A percentile compares a stretch with the other conserved stretches of the same genome.
Conservation (phyloP, 306 rosid species). For the Glycine latifolia region DNA sequence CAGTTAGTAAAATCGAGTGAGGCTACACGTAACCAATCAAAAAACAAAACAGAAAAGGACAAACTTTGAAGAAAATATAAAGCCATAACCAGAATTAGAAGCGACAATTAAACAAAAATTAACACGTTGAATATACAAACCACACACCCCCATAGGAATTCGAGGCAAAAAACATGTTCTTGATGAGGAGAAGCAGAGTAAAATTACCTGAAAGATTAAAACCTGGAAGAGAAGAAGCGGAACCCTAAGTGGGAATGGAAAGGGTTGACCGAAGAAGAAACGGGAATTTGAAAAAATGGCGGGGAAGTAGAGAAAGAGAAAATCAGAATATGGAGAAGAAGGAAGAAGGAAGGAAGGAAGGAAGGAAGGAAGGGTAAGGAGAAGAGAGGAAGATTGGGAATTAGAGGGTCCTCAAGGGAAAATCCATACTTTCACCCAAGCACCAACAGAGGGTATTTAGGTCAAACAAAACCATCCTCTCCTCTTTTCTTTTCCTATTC, state of each 20-base stretch:
- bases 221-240: conserved; percentile 34
- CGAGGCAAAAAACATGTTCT: background rate
- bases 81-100: background rate
- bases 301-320: conserved; percentile 62
- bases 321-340: conserved; percentile 62
- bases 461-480: conserved; percentile 51
- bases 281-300: conserved; percentile 71
- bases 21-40: background rate
- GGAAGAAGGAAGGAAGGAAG: conserved; percentile 46
- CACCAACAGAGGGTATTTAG: conserved; percentile 70
- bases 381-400: conserved; percentile 67
- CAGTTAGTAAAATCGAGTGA: conserved; percentile 13
- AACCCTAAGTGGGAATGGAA: conserved; percentile 47
- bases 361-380: conserved; percentile 59
- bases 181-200: background rate
- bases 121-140: background rate
- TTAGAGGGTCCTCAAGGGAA: conserved; percentile 74
- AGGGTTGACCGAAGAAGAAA: conserved; percentile 44
- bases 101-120: background rate
- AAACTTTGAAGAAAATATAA: conserved; percentile 6
- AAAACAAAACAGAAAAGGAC: background rate
- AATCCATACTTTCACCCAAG: conserved; percentile 43
- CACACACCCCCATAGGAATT: background rate
- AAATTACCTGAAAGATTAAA: conserved; percentile 28
- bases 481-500: conserved; percentile 1